Base-by-base conservation (phyloP, 371 early-diverging fungal genomes). In the Batrachochytrium dendrobatidis region DNA sequence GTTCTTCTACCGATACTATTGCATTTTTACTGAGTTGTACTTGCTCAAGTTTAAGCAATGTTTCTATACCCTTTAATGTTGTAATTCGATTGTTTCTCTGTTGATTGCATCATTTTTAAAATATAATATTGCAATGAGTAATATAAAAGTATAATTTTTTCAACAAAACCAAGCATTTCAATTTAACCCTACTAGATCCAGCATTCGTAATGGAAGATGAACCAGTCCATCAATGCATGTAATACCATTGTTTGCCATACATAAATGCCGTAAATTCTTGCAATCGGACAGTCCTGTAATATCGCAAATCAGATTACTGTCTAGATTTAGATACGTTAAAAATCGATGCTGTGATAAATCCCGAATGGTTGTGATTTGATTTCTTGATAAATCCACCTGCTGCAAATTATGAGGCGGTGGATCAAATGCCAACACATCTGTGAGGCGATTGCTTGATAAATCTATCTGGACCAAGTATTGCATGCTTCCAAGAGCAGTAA, bases 381-480 rank as follows among this genome's bases (percentile, higher is more conserved):
- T 80, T 17, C 68, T 55, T 3, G 73, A 70, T 29, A 80, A 67
- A 55, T 80, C 73, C n/a, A 74, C 57, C 30, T 71, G 60, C 57
- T 77, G 75, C 6, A 80, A 64, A 53, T 76, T 73, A 69, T 64
- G 72, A 24, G 73, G 74, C 8, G 73, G 63, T 8, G 74, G 73
- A 22, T 61, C 53, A 56, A 69, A 64, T 1, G 17, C 56, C 26
- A 67, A 63, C 1, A 62, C 61, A 17, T 63, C 58, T 6, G 69
- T 55, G 25, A 79, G 62, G 20, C 59, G 53, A 61, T 79, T 79
- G 65, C 69, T 56, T 34, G 72, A 72, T 24, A 72, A 57, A 56
- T 79, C 72, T 26, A 79, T 32, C 29, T 68, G 65, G 18, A 68
- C 65, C 7, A 79, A 64, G 55, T 75, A 72, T 17, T 58, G 59